Conservation (phyloP, 768 basidiomycete genomes). For the Rickenella mellea region DNA sequence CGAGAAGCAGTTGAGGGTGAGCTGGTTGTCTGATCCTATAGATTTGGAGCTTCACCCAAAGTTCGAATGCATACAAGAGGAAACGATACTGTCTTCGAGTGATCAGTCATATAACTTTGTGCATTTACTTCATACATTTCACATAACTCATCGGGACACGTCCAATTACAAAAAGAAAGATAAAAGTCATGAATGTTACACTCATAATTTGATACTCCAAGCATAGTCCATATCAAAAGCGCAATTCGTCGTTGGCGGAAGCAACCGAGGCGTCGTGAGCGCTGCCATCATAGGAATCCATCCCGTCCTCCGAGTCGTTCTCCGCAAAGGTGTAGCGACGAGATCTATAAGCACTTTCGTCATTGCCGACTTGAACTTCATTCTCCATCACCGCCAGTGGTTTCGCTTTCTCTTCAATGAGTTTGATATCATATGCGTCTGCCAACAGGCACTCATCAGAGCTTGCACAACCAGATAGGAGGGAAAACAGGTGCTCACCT, state of each 20-base stretch:
- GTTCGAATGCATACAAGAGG: background rate
- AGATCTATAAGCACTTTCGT: background rate
- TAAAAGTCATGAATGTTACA: too few species aligned
- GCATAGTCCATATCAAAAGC: too few species aligned
- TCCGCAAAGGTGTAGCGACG: background rate
- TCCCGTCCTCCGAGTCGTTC: too few species aligned
- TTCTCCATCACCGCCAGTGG: background rate
- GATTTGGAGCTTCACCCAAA: background rate
- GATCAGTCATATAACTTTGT: too few species aligned
- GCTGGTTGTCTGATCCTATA: conserved; percentile 48
- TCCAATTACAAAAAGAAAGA: too few species aligned
- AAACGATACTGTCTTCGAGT: too few species aligned
- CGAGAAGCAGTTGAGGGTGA: conserved; percentile 82
- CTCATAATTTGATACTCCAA: too few species aligned
- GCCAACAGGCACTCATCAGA: background rate
- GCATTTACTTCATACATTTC: too few species aligned
- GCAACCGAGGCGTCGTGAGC: too few species aligned
- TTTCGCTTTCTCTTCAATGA: background rate
- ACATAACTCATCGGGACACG: too few species aligned
- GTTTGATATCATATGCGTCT: background rate
- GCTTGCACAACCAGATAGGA: background rate
- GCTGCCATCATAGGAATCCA: too few species aligned
- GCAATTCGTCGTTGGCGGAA: too few species aligned
- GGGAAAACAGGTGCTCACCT: conserved; percentile 14
- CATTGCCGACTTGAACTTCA: background rate